phyloP scores from a whole-genome alignment of 2,329 filamentous ascomycete genomes.

The Cladosporium sp. region DNA sequence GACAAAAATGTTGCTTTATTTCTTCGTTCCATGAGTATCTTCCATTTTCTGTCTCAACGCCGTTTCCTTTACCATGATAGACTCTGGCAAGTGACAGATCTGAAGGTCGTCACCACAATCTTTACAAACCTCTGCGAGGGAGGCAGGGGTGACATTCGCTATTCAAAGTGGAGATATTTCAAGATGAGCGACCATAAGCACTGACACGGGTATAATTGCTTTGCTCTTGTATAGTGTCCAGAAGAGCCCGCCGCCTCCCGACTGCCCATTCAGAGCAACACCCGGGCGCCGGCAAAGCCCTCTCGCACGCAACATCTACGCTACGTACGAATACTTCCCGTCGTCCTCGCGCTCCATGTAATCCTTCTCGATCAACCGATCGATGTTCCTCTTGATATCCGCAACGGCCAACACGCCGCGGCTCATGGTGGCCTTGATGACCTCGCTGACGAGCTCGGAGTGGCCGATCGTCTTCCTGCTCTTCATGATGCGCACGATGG shows the following conservation, averaged over 20 bases:
- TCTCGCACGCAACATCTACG: constrained; percentile 21
- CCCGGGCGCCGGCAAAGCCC: neutral
- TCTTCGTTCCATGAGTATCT: too few species aligned
- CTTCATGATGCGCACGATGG: constrained; percentile 97
- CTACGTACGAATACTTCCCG: constrained; percentile 47
- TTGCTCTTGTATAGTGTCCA: too few species aligned
- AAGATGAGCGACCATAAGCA: too few species aligned
- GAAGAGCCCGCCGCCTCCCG: neutral
- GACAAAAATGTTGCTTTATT: too few species aligned
- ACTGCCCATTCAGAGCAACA: neutral
- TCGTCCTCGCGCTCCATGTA: constrained; percentile 76
- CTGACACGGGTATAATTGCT: too few species aligned
- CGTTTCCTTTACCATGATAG: too few species aligned
- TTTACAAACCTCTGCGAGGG: too few species aligned
- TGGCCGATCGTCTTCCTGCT: constrained; percentile 81
- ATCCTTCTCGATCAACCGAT: constrained; percentile 91
- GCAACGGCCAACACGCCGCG: constrained; percentile 76
- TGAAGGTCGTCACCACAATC: too few species aligned
- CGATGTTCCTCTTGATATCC: constrained; percentile 96
- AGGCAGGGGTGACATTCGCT: too few species aligned
- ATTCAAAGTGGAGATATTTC: too few species aligned
- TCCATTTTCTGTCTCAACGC: too few species aligned
- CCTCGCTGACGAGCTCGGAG: constrained; percentile 80
- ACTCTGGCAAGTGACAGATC: too few species aligned
- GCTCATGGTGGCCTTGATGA: constrained; percentile 82